A percentile compares a stretch with the other conserved stretches of the same genome.
phyloP scores from a whole-genome alignment of 441 rosid genomes.

The Macaranga tanarius region DNA sequence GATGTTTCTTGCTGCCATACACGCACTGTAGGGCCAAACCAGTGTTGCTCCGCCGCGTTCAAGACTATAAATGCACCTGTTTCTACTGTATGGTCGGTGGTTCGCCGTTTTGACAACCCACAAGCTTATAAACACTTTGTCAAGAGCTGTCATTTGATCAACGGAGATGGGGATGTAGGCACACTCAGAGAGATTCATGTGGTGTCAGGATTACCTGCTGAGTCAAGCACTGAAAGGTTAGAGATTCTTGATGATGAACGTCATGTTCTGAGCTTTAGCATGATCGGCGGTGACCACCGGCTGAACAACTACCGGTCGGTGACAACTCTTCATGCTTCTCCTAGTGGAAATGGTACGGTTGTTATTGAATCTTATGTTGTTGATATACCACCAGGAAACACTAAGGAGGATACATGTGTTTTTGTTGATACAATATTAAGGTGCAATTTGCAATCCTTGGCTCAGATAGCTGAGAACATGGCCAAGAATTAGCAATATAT shows the following conservation, averaged over 20 bases:
- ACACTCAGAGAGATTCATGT: constrained; percentile 62
- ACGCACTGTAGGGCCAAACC: constrained; percentile 48
- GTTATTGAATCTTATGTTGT: constrained; percentile 81
- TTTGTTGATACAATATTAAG: constrained; percentile 67
- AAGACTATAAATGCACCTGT: constrained; percentile 57
- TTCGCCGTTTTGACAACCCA: constrained; percentile 73
- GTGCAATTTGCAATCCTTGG: constrained; percentile 74
- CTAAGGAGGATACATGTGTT: constrained; percentile 63
- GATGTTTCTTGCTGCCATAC: constrained; percentile 54
- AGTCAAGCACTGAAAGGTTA: constrained; percentile 58
- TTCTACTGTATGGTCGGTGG: constrained; percentile 64
- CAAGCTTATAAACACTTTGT: constrained; percentile 77
- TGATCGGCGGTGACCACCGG: constrained; percentile 80
- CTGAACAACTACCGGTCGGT: constrained; percentile 71
- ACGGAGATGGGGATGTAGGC: constrained; percentile 66
- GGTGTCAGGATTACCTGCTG: constrained; percentile 79
- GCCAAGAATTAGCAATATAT: constrained; percentile 18
- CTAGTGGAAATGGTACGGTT: constrained; percentile 42
- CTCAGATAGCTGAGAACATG: constrained; percentile 57
- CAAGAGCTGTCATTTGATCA: constrained; percentile 58
- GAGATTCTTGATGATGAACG: constrained; percentile 82
- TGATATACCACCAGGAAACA: constrained; percentile 70
- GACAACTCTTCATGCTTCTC: constrained; percentile 56
- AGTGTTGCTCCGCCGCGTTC: constrained; percentile 59
- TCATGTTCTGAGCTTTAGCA: constrained; percentile 68